Percentiles rank a stretch among this genome's conserved stretches.
These are phyloP conservation scores for Suillus fuscotomentosus DNA, from an alignment of 768 basidiomycete species.

Conservation along the genomic window DNA sequence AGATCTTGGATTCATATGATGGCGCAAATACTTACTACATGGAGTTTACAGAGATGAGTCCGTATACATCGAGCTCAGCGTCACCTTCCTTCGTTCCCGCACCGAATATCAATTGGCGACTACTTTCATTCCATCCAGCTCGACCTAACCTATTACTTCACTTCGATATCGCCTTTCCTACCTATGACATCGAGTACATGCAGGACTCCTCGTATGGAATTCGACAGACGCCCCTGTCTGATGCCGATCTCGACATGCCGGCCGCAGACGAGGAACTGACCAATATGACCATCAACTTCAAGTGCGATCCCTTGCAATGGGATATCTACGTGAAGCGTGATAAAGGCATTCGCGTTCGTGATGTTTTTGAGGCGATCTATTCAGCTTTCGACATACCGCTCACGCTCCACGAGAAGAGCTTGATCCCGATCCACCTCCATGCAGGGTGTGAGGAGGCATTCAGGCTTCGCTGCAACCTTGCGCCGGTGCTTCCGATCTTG, in stretches of 20 bases:
- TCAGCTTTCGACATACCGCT: conserved; percentile 45
- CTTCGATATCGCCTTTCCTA: conserved; percentile 49
- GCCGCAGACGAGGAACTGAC: conserved; percentile 42
- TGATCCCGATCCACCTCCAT: conserved; percentile 20
- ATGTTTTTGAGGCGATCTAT: conserved; percentile 61
- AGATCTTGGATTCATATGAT: no score
- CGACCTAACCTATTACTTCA: conserved; percentile 36
- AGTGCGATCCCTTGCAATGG: conserved; percentile 32
- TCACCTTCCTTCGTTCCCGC: conserved; percentile 17
- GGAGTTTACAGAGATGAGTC: conserved; percentile 11
- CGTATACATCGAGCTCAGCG: not conserved
- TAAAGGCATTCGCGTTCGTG: conserved; percentile 49
- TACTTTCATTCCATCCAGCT: conserved; percentile 38
- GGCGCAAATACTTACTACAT: no score
- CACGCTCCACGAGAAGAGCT: conserved; percentile 42
- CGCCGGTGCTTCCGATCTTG: conserved; percentile 37
- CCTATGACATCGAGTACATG: conserved; percentile 29
- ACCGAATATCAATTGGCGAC: conserved; percentile 46
- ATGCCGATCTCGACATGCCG: conserved; percentile 39
- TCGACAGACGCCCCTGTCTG: conserved; percentile 25
- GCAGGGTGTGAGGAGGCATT: conserved; percentile 40
- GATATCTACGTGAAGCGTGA: conserved; percentile 41
- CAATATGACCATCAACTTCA: conserved; percentile 50
- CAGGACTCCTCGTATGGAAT: conserved; percentile 10
- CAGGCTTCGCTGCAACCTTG: conserved; percentile 44